Evolutionary conservation across 805 yeast genomes (phyloP).

Genomic region (Cyberlindnera misumaiensis): DNA sequence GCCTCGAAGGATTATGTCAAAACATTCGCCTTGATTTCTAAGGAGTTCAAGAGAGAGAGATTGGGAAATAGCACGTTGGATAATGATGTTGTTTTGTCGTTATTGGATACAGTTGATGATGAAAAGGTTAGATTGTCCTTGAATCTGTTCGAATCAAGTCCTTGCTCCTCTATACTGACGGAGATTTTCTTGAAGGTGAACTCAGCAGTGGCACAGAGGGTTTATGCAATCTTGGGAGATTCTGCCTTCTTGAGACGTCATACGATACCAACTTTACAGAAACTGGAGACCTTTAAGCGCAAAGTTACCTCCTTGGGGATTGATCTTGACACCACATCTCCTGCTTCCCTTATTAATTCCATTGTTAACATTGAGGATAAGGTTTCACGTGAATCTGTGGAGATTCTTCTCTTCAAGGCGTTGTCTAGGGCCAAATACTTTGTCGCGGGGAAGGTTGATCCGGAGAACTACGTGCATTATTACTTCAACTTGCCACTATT

Average conservation of each 20-base stretch:
- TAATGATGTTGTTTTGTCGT: constrained; percentile 44
- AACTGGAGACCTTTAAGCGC: constrained; percentile 71
- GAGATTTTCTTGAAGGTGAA: constrained; percentile 81
- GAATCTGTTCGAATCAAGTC: constrained; percentile 60
- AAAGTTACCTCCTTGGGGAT: constrained; percentile 62
- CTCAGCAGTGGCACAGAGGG: constrained; percentile 74
- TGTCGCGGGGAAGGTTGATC: constrained; percentile 81
- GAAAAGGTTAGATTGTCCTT: constrained; percentile 67
- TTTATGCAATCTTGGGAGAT: constrained; percentile 73
- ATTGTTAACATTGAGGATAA: constrained; percentile 58
- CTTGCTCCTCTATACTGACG: constrained; percentile 51
- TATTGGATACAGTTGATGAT: constrained; percentile 79
- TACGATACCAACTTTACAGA: constrained; percentile 72
- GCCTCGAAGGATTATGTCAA: constrained; percentile 61
- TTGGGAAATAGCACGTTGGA: constrained; percentile 43
- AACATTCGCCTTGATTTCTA: constrained; percentile 57
- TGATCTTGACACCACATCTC: constrained; percentile 64
- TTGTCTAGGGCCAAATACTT: constrained; percentile 82
- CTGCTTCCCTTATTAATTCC: constrained; percentile 67
- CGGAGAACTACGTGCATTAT: constrained; percentile 73
- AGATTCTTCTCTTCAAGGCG: constrained; percentile 72
- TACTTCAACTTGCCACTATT: constrained; percentile 77
- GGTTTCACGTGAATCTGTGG: constrained; percentile 62
- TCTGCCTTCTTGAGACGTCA: constrained; percentile 82
- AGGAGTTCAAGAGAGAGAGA: constrained; percentile 65